Percentiles rank a stretch among this genome's conserved stretches.
These are phyloP conservation scores for Thelephora ganbajun DNA, from an alignment of 768 basidiomycete species.

Conservation along the genomic window DNA sequence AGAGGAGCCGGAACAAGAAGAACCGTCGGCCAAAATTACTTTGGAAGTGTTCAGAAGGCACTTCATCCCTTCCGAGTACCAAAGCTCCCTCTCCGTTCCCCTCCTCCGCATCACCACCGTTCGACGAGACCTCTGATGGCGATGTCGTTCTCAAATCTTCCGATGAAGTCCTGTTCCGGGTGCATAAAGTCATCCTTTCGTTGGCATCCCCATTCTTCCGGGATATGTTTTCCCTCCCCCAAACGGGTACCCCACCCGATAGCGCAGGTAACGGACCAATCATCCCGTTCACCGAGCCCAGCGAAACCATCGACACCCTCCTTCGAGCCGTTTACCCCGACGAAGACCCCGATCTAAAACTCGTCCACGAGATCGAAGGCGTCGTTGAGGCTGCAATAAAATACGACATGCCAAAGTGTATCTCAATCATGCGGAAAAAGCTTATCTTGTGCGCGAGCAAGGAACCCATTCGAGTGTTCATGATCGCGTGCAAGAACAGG, in stretches of 20 bases:
- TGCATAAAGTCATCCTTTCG: background rate
- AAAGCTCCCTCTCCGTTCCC: background rate
- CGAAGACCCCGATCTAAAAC: background rate
- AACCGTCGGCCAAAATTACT: background rate
- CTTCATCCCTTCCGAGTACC: background rate
- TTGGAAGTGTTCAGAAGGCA: background rate
- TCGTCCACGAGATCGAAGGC: conserved; percentile 1
- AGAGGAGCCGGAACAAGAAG: background rate
- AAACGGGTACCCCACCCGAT: background rate
- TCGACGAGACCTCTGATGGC: background rate
- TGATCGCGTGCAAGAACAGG: background rate
- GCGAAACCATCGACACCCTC: conserved; percentile 7
- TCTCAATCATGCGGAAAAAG: background rate
- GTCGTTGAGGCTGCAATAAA: conserved; percentile 6
- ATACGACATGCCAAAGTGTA: background rate
- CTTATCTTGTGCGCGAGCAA: background rate
- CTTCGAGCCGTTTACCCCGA: conserved; percentile 11
- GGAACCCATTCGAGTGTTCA: conserved; percentile 1
- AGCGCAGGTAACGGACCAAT: background rate
- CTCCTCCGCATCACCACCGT: background rate
- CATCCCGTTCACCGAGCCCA: conserved; percentile 5
- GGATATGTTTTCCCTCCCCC: background rate
- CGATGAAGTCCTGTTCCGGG: background rate
- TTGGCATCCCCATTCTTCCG: background rate
- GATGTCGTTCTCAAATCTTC: background rate